Base-by-base conservation (phyloP, 257 asterid genomes). In the Nicotiana undulata region DNA sequence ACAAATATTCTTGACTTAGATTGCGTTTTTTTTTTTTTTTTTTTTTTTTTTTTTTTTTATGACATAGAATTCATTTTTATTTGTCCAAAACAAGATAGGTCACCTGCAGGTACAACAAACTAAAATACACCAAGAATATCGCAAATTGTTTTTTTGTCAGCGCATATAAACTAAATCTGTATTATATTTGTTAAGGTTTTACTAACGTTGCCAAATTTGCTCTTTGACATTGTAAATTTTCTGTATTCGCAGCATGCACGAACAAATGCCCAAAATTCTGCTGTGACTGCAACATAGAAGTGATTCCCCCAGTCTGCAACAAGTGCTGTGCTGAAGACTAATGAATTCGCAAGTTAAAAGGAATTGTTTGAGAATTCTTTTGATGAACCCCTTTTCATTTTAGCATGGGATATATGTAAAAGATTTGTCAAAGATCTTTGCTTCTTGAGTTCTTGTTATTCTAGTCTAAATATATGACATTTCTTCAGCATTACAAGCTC, bases 231-330 rank as follows among this genome's bases (percentile, higher is more conserved):
- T 4, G 16, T 32, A 0, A 7, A 29, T 16, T 7, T 44, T 63
- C 37, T 12, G 5, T 75, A 22, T 46, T 53, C 44, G 66, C 81
- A 75, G 81, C 58, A 75, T 81, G 81, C 84, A 75, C 65, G 6
- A 75, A 46, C 76, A 74, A 44, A 17, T 72, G 80, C 24, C 2
- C 5, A 4, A 34, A 46, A 3, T 26, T 29, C 28, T 81, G 55
- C 34, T 81, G 78, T 29, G 1, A 63, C 9, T 49, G 80, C 26
- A 63, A 74, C 22, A 8, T 59, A 20, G 9, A 18, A 18, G 51
- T 13, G 37, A n/a, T 37, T 29, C 83, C 74, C 52, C 79, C 52
- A 11, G 24, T 68, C 63, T 81, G 74, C 63, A 12, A 18, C 9
- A 46, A 81, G 63, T 46, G 80, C 10, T 74, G 75, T 58, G 44